Conservation (phyloP, 2,329 filamentous ascomycete genomes). For the Fusarium floridanum region DNA sequence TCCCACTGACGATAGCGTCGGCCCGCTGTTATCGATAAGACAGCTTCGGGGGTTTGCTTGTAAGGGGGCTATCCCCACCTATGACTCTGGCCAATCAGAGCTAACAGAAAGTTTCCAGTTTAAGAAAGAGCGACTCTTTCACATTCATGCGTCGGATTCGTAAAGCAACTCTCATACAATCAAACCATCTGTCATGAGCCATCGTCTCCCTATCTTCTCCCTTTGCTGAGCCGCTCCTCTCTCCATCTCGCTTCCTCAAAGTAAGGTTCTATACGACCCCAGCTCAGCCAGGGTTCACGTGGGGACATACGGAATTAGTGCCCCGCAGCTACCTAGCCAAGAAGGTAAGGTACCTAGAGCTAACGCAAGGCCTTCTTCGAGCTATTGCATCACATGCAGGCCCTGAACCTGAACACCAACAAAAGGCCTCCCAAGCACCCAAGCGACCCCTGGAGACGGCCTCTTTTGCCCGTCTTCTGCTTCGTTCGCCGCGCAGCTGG, state of each 20-base stretch:
- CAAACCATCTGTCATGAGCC: not conserved
- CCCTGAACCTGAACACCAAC: conserved; percentile 31
- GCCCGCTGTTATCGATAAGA: conserved; percentile 43
- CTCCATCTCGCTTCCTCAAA: not conserved
- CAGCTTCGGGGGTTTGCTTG: conserved; percentile 23
- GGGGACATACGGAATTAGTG: conserved; percentile 44
- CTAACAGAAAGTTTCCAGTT: not conserved
- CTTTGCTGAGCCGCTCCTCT: not conserved
- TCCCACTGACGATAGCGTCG: conserved; percentile 26
- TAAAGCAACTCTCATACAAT: not conserved
- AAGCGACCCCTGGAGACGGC: conserved; percentile 23
- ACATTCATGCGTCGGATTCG: not conserved
- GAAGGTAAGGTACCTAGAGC: conserved; percentile 35
- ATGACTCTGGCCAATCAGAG: not conserved
- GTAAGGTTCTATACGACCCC: conserved; percentile 25
- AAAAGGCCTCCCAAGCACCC: conserved; percentile 28
- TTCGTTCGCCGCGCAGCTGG: conserved; percentile 25
- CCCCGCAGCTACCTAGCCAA: conserved; percentile 45
- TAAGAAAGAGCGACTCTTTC: not conserved
- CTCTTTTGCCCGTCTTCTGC: conserved; percentile 24
- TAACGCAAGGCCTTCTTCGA: conserved; percentile 36
- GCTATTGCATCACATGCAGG: conserved; percentile 49
- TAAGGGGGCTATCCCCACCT: conserved; percentile 34
- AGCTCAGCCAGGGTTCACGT: conserved; percentile 34
- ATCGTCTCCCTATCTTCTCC: not conserved